Evolutionary conservation across 2,329 filamentous ascomycete genomes (phyloP), one percentile per base, ranked within the genome.

Genomic region (Aspergillus fructus): DNA sequence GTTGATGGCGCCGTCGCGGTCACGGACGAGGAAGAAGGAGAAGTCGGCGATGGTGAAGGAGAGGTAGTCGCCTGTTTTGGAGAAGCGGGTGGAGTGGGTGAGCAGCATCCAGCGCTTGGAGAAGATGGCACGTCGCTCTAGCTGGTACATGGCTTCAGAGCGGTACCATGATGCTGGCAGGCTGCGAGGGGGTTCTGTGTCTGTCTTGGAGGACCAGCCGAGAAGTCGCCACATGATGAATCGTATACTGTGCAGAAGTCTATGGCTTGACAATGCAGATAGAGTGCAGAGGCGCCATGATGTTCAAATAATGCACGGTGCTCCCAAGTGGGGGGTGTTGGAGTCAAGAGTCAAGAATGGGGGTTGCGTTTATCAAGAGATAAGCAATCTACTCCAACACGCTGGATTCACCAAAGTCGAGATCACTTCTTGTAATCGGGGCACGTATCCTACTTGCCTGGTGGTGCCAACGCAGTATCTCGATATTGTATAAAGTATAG

Each of bases 101-200:
- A 67, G 53, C 3, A 68, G 58, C 7, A 68, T 47, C 66, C 64
- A 68, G 21, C 60, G 59, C 45, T 64, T 67, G 27, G 66, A 68
- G 55, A 67, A 68, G 23, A 68, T 63, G 37, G 66, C 66, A 7
- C 66, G 66, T 9, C 66, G 59, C 39, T 68, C 66, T 3, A 68
- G 60, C 46, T 64, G 59, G n/a, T 67, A 67, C 54, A 68, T 60
- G 2, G 60, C 62, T 21, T 63, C 60, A 3, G 66, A 68, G n/a
- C 60, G 62, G 56, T 68, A 68, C 66, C 66, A 68, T 59, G 64
- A 67, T 21, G 64, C 60, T 2, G 66, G 66, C 0, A 68, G 56
- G 19, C 58, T 60, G 19, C 62, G 59, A 23, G 60, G 61, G 7
- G 56, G 37, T 27, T 21, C 39, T 40, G 1, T 42, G 19, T 41